These are phyloP conservation scores for Drechslerella coelobrocha DNA, from an alignment of 2,329 filamentous ascomycete genomes.

Conservation along the genomic window DNA sequence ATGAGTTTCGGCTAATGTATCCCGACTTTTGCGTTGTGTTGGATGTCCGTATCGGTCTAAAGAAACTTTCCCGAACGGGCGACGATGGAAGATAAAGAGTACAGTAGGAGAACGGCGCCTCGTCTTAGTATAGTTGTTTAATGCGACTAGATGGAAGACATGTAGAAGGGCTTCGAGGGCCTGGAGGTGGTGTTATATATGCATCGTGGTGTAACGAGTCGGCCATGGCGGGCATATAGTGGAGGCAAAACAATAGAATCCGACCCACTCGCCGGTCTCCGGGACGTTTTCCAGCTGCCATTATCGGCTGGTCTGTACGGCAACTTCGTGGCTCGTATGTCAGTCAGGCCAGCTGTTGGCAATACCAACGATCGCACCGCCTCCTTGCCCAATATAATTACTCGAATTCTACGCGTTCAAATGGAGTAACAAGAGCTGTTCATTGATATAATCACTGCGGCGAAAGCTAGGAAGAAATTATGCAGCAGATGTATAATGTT, in stretches of 20 bases:
- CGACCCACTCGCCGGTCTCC: too few relatives aligned
- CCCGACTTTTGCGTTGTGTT: constrained; percentile 1
- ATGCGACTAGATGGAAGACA: too few relatives aligned
- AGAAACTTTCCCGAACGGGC: background rate
- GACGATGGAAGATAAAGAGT: background rate
- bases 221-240: too few relatives aligned
- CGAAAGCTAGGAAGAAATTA: too few relatives aligned
- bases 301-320: background rate
- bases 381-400: too few relatives aligned
- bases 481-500: background rate
- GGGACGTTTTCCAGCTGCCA: background rate
- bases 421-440: too few relatives aligned
- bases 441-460: too few relatives aligned
- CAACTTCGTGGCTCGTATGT: background rate
- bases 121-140: too few relatives aligned
- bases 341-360: background rate
- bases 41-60: background rate
- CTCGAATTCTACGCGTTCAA: too few relatives aligned
- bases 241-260: constrained; percentile 1
- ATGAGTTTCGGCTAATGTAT: too few relatives aligned
- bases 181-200: constrained; percentile 1
- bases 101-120: background rate
- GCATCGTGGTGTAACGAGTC: background rate
- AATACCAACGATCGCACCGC: constrained; percentile 1
- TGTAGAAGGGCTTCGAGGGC: too few relatives aligned